phyloP scores from a whole-genome alignment of 768 basidiomycete genomes.

The Gymnopilus junonius region DNA sequence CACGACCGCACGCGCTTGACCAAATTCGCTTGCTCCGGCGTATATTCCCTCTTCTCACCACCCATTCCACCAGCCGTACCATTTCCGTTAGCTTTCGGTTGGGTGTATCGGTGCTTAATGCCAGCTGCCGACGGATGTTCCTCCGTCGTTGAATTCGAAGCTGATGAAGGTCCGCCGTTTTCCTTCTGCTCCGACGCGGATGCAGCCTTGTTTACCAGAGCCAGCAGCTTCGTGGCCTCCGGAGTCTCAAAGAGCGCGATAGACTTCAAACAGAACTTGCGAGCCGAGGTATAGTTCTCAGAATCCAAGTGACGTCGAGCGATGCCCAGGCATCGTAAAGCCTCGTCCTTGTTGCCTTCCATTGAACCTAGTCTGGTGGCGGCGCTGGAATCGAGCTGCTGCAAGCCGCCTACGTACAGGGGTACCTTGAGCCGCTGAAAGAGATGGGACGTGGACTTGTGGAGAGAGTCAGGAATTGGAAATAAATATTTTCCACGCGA shows the following conservation, averaged over 20 bases:
- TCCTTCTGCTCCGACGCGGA: slow-evolving; percentile 47
- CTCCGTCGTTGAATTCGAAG: slow-evolving; percentile 54
- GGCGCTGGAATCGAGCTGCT: not conserved
- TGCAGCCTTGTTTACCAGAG: slow-evolving; percentile 63
- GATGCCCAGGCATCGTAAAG: slow-evolving; percentile 78
- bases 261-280: slow-evolving; percentile 90
- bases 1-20: slow-evolving; percentile 88
- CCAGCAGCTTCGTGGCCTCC: slow-evolving; percentile 71
- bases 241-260: slow-evolving; percentile 80
- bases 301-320: slow-evolving; percentile 75
- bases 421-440: slow-evolving; percentile 2
- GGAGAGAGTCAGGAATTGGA: slow-evolving; percentile 6
- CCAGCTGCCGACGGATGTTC: slow-evolving; percentile 78
- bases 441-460: slow-evolving; percentile 24
- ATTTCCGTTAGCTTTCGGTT: slow-evolving; percentile 35
- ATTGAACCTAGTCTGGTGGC: slow-evolving; percentile 36
- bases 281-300: slow-evolving; percentile 75
- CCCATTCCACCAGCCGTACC: slow-evolving; percentile 67
- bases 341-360: slow-evolving; percentile 93
- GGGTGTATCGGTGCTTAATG: slow-evolving; percentile 61
- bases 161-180: slow-evolving; percentile 43
- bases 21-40: slow-evolving; percentile 77
- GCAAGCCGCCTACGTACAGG: not conserved
- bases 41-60: slow-evolving; percentile 84
- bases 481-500: not conserved